Evolutionary conservation across 2,329 filamentous ascomycete species (phyloP).

Genomic region (Aspergillus alliaceus): DNA sequence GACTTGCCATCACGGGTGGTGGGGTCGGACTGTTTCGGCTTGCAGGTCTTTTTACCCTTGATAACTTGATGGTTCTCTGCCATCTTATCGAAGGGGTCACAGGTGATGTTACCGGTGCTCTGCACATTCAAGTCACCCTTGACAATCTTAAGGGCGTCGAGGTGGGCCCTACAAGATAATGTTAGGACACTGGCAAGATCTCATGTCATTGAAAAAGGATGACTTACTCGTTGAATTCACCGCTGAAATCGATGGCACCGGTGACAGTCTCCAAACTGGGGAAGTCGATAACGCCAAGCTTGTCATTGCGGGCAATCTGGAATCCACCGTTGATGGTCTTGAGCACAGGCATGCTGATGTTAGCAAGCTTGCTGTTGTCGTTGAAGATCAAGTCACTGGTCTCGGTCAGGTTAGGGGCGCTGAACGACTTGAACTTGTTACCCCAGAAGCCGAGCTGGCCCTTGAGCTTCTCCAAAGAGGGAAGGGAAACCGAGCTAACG

Average conservation of each 20-base stretch:
- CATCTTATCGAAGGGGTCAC: slow-evolving; percentile 55
- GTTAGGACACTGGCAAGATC: slow-evolving; percentile 26
- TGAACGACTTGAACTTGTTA: slow-evolving; percentile 56
- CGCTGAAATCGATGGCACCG: slow-evolving; percentile 81
- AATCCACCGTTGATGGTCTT: slow-evolving; percentile 73
- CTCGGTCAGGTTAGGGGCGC: slow-evolving; percentile 48
- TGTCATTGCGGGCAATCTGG: slow-evolving; percentile 87
- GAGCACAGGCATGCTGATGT: slow-evolving; percentile 73
- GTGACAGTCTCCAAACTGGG: slow-evolving; percentile 65
- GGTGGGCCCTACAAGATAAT: slow-evolving; percentile 58
- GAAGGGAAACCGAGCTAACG: slow-evolving; percentile 70
- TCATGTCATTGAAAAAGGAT: not conserved
- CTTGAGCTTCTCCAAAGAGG: slow-evolving; percentile 71
- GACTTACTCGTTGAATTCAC: slow-evolving; percentile 79
- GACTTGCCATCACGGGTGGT: slow-evolving; percentile 34
- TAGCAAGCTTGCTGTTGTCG: slow-evolving; percentile 60
- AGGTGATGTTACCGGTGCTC: slow-evolving; percentile 63
- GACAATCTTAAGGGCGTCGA: slow-evolving; percentile 68
- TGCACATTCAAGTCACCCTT: slow-evolving; percentile 70
- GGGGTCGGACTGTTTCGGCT: slow-evolving; percentile 40
- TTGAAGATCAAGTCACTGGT: slow-evolving; percentile 57
- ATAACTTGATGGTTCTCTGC: slow-evolving; percentile 40
- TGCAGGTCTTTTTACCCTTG: slow-evolving; percentile 50
- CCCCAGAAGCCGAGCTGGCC: slow-evolving; percentile 81
- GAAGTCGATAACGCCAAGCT: slow-evolving; percentile 66